Percentiles rank a stretch among this genome's conserved stretches.
phyloP scores from a whole-genome alignment of 495 filamentous ascomycete genomes.

The Penicillium crystallinum region DNA sequence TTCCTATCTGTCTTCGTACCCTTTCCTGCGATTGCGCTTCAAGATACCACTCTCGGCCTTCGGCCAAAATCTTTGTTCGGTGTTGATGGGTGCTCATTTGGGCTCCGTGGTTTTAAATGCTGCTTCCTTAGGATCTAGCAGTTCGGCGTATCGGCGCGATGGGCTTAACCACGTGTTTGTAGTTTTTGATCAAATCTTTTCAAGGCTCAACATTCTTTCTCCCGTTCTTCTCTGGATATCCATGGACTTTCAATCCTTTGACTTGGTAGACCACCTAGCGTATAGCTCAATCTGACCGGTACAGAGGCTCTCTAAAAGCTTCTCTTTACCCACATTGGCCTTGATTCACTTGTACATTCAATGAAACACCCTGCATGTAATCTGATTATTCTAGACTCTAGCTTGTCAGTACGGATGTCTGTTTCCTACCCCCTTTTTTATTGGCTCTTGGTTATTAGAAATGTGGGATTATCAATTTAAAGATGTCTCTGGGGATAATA shows the following conservation, averaged over 20 bases:
- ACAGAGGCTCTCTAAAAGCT: no score
- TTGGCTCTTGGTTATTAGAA: background rate
- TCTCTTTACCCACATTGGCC: no score
- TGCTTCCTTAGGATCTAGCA: constrained; percentile 7
- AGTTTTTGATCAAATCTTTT: background rate
- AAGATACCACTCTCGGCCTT: constrained; percentile 14
- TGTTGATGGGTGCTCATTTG: constrained; percentile 8
- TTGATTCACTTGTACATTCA: no score
- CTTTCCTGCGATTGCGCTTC: constrained; percentile 2
- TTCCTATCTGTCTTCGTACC: background rate
- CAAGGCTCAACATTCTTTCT: background rate
- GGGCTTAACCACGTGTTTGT: background rate
- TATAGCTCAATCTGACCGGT: no score
- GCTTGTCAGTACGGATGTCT: no score
- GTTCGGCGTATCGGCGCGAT: constrained; percentile 9
- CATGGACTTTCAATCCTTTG: no score
- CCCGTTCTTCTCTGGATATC: background rate
- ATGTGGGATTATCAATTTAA: background rate
- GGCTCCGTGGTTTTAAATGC: constrained; percentile 1
- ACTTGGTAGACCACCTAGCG: no score
- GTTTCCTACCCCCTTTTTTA: no score
- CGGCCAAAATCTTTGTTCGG: constrained; percentile 12
- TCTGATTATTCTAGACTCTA: no score
- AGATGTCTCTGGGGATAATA: background rate
- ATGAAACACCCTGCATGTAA: no score